phyloP scores from a whole-genome alignment of 257 asterid genomes.

The Craterostigma plantagineum region DNA sequence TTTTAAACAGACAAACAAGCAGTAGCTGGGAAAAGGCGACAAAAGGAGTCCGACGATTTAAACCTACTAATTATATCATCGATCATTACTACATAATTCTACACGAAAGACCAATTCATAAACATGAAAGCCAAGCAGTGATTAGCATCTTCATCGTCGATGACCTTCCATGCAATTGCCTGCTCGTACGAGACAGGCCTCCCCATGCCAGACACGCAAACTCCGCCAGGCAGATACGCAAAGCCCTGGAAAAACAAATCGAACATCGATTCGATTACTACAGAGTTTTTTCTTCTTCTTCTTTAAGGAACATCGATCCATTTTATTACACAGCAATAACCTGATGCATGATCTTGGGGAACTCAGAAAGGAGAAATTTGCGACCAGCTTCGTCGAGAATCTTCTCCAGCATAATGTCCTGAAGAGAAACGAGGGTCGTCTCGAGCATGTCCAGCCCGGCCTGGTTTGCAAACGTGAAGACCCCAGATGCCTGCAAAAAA shows the following conservation, averaged over 20 bases:
- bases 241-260: conserved; percentile 34
- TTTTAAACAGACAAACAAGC: too few species aligned
- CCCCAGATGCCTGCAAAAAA: conserved; percentile 68
- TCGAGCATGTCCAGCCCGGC: conserved; percentile 97
- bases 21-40: too few species aligned
- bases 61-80: too few species aligned
- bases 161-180: conserved; percentile 81
- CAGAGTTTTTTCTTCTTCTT: too few species aligned
- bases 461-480: conserved; percentile 77
- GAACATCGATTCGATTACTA: too few species aligned
- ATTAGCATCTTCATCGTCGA: conserved; percentile 47
- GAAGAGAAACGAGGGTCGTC: conserved; percentile 77
- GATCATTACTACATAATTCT: not conserved
- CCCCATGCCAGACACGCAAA: conserved; percentile 90
- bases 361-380: conserved; percentile 55
- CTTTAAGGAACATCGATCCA: too few species aligned
- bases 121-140: conserved; percentile 94
- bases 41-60: too few species aligned
- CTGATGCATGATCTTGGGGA: conserved; percentile 93
- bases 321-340: conserved; percentile 12
- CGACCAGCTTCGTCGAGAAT: conserved; percentile 73
- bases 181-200: conserved; percentile 71
- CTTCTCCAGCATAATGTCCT: conserved; percentile 82
- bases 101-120: conserved; percentile 84
- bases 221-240: conserved; percentile 62